phyloP scores from a whole-genome alignment of 805 yeast genomes.

The Barnettozyma pratensis region DNA sequence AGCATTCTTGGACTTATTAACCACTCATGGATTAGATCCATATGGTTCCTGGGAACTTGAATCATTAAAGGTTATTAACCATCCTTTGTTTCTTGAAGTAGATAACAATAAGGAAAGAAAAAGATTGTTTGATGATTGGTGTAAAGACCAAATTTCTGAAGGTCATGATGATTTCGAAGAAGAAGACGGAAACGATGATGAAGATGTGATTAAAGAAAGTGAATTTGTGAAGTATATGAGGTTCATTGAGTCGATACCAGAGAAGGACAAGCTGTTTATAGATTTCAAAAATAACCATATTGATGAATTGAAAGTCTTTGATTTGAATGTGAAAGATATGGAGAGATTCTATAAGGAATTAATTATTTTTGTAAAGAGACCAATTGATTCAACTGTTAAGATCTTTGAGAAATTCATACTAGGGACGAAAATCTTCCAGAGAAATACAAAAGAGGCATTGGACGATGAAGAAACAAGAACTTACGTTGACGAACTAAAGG shows the following conservation, averaged over 20 bases:
- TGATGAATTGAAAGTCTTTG: conserved; percentile 22
- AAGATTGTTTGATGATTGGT: conserved; percentile 44
- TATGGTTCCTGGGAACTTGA: conserved; percentile 45
- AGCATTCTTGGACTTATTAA: conserved; percentile 32
- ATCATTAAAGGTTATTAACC: conserved; percentile 34
- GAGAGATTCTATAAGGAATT: conserved; percentile 36
- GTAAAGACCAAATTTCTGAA: conserved; percentile 11
- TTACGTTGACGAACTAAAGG: too few relatives aligned
- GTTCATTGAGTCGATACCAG: conserved; percentile 22
- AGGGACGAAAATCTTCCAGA: conserved; percentile 18
- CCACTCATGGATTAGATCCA: conserved; percentile 33
- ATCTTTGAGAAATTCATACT: conserved; percentile 16
- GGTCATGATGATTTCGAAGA: background rate
- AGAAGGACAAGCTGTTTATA: conserved; percentile 28
- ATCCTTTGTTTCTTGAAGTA: conserved; percentile 35
- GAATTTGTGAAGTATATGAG: conserved; percentile 23
- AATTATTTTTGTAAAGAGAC: conserved; percentile 14
- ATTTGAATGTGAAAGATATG: conserved; percentile 30
- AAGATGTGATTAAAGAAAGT: conserved; percentile 5
- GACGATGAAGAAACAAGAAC: background rate
- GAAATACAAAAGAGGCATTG: conserved; percentile 3
- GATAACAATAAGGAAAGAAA: conserved; percentile 31
- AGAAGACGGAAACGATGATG: conserved; percentile 1
- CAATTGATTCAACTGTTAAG: conserved; percentile 11
- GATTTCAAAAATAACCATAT: conserved; percentile 35